Percentiles rank a stretch among this genome's conserved stretches.
Conservation (phyloP, 306 rosid species). For the Lathyrus aphaca region DNA sequence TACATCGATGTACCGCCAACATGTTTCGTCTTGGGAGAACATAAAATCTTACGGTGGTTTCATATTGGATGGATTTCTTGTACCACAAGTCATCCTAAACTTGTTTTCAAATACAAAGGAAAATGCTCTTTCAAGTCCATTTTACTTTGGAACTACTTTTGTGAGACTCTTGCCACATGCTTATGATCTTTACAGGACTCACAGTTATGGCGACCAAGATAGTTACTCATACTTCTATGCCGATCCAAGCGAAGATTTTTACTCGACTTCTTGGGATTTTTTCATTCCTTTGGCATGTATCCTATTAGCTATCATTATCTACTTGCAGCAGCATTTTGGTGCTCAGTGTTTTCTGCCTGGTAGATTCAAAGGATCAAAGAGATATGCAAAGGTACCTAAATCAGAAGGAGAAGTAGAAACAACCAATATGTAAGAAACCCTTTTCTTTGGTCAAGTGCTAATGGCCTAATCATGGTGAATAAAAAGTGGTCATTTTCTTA, state of each 20-base stretch:
- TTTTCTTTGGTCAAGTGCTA: background rate
- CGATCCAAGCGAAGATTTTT: conserved; percentile 48
- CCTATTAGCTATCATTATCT: conserved; percentile 50
- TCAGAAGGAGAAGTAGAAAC: conserved; percentile 34
- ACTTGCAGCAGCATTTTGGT: conserved; percentile 62
- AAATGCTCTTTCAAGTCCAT: conserved; percentile 46
- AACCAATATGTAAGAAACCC: background rate
- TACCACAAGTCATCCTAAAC: conserved; percentile 66
- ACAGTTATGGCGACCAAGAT: conserved; percentile 9
- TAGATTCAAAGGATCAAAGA: conserved; percentile 38
- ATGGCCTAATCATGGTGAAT: background rate
- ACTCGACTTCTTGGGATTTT: conserved; percentile 58
- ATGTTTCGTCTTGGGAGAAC: conserved; percentile 42
- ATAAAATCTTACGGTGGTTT: conserved; percentile 50
- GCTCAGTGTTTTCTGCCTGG: conserved; percentile 46
- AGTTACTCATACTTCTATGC: conserved; percentile 46
- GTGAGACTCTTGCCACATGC: conserved; percentile 61
- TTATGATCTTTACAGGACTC: conserved; percentile 61
- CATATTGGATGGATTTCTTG: conserved; percentile 59
- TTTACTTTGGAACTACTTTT: conserved; percentile 64
- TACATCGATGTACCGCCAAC: background rate
- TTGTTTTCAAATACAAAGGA: conserved; percentile 43
- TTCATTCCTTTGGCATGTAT: conserved; percentile 46
- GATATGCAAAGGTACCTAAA: conserved; percentile 47
- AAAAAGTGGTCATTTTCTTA: conserved; percentile 1